A percentile compares a stretch with the other conserved stretches of the same genome.
Evolutionary conservation across 129 eudicot genomes (phyloP).

Genomic region (Chrysanthemum makinoi): DNA sequence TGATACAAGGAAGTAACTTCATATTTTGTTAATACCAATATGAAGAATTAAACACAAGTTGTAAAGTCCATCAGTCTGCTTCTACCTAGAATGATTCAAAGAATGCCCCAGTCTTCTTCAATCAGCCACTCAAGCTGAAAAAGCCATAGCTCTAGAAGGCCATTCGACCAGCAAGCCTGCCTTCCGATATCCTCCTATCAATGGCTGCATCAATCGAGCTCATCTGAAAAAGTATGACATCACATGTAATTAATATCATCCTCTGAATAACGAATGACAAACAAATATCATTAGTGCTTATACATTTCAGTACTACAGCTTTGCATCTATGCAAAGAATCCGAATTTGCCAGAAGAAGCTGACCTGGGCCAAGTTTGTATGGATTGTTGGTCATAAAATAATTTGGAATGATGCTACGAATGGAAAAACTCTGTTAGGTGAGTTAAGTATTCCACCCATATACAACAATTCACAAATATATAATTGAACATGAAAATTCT

Average conservation of each 20-base stretch:
- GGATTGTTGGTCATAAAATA: constrained; percentile 61
- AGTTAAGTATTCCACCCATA: constrained; percentile 44
- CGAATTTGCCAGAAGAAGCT: constrained; percentile 62
- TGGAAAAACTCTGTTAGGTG: constrained; percentile 1
- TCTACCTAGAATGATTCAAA: constrained; percentile 15
- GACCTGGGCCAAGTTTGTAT: constrained; percentile 82
- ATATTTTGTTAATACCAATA: constrained; percentile 4
- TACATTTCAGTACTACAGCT: constrained; percentile 26
- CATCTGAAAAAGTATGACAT: constrained; percentile 62
- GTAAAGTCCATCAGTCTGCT: constrained; percentile 13
- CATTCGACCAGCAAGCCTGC: constrained; percentile 99
- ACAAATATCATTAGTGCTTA: constrained; percentile 15
- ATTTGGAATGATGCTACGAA: constrained; percentile 18
- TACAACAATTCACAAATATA: constrained; percentile 41
- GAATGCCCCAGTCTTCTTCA: constrained; percentile 5
- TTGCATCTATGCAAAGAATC: constrained; percentile 33
- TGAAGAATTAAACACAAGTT: constrained; percentile 14
- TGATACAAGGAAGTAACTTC: neutral
- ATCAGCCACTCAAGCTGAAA: neutral
- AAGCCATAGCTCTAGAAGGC: constrained; percentile 42
- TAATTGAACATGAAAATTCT: constrained; percentile 23
- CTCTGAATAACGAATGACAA: neutral
- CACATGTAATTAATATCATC: constrained; percentile 17
- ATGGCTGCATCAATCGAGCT: constrained; percentile 98
- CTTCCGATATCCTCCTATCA: constrained; percentile 92